phyloP scores from a whole-genome alignment of 139 green algal genomes.

The Spirogloea muscicola region DNA sequence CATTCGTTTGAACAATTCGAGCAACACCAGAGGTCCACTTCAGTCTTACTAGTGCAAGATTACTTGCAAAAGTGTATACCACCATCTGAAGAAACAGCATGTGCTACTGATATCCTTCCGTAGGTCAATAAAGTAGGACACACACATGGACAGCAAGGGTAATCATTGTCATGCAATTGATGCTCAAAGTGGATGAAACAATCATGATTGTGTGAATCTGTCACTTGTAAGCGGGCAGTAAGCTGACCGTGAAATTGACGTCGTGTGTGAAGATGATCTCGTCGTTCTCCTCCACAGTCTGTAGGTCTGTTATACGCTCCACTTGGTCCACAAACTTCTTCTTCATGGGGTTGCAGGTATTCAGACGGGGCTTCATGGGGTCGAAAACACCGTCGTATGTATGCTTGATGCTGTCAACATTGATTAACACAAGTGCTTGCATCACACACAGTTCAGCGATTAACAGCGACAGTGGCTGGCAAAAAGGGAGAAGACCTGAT shows the following conservation, averaged over 20 bases:
- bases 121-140: background rate
- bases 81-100: background rate
- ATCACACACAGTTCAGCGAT: background rate
- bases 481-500: background rate
- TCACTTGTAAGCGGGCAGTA: background rate
- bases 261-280: slow-evolving; percentile 98
- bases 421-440: background rate
- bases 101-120: background rate
- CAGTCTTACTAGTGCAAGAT: background rate
- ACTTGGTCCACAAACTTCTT: slow-evolving; percentile 77
- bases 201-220: background rate
- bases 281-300: slow-evolving; percentile 73
- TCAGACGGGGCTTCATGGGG: slow-evolving; percentile 61
- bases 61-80: background rate
- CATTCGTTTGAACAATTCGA: background rate
- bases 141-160: background rate
- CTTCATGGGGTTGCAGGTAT: slow-evolving; percentile 80
- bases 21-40: background rate
- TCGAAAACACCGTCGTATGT: slow-evolving; percentile 77
- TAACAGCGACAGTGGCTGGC: background rate
- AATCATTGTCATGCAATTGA: background rate
- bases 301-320: slow-evolving; percentile 60
- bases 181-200: background rate
- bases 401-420: slow-evolving; percentile 76
- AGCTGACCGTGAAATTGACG: slow-evolving; percentile 55